These are phyloP conservation scores for Colletotrichum somersetense DNA, from an alignment of 2,329 filamentous ascomycete species.

Conservation along the genomic window DNA sequence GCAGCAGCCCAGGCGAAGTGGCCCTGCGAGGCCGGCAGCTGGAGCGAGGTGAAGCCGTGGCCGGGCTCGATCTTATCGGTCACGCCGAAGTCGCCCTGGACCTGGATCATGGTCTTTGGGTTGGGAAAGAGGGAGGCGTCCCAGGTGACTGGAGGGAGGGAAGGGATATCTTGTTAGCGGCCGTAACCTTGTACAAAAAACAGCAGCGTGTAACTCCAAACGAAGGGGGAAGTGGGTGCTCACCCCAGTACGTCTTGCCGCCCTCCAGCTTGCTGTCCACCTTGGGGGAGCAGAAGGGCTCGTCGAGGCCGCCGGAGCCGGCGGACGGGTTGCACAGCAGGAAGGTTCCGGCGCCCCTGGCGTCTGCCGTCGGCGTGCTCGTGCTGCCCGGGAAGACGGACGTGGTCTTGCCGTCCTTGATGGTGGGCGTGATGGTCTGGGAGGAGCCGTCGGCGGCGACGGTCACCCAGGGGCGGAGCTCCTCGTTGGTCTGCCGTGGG, in stretches of 20 bases:
- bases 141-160: conserved; percentile 39
- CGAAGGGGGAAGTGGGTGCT: background rate
- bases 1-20: conserved; percentile 40
- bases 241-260: conserved; percentile 41
- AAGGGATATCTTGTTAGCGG: conserved; percentile 9
- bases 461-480: conserved; percentile 42
- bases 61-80: conserved; percentile 24
- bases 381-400: conserved; percentile 36
- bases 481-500: conserved; percentile 33
- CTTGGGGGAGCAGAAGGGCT: conserved; percentile 41
- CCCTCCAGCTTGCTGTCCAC: conserved; percentile 27
- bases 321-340: conserved; percentile 39
- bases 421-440: conserved; percentile 39
- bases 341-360: conserved; percentile 39
- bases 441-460: conserved; percentile 33
- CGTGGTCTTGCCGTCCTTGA: conserved; percentile 37
- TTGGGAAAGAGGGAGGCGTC: conserved; percentile 39
- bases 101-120: conserved; percentile 32
- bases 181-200: background rate
- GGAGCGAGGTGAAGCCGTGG: conserved; percentile 39
- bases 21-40: conserved; percentile 34
- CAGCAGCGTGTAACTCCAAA: too few species aligned
- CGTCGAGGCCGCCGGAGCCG: conserved; percentile 28
- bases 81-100: conserved; percentile 40
- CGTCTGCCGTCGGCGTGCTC: conserved; percentile 32